A percentile compares a stretch with the other conserved stretches of the same genome.
Conservation (phyloP, 1,284 basidiomycete genomes). For the Quambalaria eucalypti region DNA sequence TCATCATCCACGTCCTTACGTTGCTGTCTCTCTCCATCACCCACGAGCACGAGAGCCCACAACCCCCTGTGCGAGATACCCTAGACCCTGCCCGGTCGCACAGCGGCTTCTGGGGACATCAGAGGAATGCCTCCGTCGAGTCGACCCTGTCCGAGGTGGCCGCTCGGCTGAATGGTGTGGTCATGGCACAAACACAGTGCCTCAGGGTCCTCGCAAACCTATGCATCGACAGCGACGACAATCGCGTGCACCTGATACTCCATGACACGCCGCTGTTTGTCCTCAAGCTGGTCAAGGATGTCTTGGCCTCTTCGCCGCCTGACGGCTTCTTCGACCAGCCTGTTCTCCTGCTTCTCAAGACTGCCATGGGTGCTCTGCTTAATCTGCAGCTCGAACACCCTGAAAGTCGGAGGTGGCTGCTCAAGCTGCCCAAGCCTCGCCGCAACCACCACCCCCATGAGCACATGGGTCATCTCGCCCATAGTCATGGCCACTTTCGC, state of each 20-base stretch:
- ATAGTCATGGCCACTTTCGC: too few species aligned
- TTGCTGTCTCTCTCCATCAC: not conserved
- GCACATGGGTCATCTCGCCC: not conserved
- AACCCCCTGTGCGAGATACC: not conserved
- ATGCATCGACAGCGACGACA: constrained; percentile 32
- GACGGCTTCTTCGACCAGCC: constrained; percentile 14
- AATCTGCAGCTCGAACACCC: constrained; percentile 68
- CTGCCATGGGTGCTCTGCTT: constrained; percentile 67
- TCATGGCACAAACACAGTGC: constrained; percentile 22
- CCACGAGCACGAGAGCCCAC: not conserved
- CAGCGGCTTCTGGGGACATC: too few species aligned
- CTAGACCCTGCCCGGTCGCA: too few species aligned
- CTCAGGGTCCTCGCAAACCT: constrained; percentile 33
- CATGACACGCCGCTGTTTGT: not conserved
- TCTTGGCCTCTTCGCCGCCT: constrained; percentile 9
- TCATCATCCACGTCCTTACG: not conserved
- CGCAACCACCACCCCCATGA: not conserved
- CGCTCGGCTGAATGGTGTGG: not conserved
- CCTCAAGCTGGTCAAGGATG: not conserved
- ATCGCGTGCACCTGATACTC: not conserved
- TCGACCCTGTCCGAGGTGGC: not conserved
- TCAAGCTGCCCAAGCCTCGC: not conserved
- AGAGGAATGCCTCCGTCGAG: not conserved
- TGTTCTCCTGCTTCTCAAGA: constrained; percentile 61
- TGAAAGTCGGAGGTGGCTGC: constrained; percentile 38